Evolutionary conservation across 2,329 filamentous ascomycete genomes (phyloP), one percentile per base, ranked within the genome.

Genomic region (Botrytis hyacinthi): DNA sequence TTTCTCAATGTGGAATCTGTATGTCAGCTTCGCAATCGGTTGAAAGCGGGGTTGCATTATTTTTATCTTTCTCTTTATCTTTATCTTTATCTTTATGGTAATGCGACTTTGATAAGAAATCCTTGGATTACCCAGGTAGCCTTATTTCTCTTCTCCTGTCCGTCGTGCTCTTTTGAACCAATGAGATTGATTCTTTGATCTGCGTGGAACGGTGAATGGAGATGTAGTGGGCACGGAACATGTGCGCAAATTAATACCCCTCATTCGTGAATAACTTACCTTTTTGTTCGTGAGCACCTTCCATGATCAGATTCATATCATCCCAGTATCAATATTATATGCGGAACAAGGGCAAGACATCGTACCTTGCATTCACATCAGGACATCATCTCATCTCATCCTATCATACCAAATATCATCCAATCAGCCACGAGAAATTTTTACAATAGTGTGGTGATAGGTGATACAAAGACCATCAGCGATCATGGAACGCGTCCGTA

Each of bases 401-500:
- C 16, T n/a, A 54, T 32, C 66, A 54, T 42, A 51, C 48, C 46
- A 54, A 48, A 57, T 18, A 32, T 57, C 35, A 26, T 57, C 66
- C 48, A 37, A 68, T 68, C 26, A 68, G 66, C 48, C 66, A 54
- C 32, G 10, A 54, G 16, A 57, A 57, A 57, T 14, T 5, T 26
- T 26, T n/a, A 29, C 26, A 54, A 7, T 42, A 42, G 66, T 57
- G 54, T 22, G 37, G 65, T 68, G 32, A 26, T 54, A 68, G 37
- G 65, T 68, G 32, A 26, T 54, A 68, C 65, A 18, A 40, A 40
- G 35, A 3, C 26, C 9, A 5, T 29, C 35, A 22, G 22, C 32
- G 9, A 68, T 16, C 22, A 68, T 68, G 48, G 35, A 68, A 42
- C 48, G 66, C 7, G 70, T 71, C 35, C 46, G 66, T 5, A 76